Base-by-base conservation (phyloP, 2,329 filamentous ascomycete genomes). In the Diplocarpon mali region DNA sequence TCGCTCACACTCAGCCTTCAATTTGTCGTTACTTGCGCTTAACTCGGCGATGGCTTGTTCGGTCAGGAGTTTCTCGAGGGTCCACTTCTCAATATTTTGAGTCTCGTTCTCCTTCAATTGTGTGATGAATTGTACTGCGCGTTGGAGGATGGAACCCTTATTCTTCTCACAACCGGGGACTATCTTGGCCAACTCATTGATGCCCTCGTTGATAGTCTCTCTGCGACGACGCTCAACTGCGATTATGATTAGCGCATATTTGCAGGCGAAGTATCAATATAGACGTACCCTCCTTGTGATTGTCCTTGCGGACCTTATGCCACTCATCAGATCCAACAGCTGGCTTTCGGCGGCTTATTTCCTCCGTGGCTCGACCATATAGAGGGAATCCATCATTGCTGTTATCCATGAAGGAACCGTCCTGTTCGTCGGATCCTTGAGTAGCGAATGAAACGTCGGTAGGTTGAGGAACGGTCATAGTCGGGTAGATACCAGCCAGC, bases 111-210 rank as follows among this genome's bases (percentile, higher is more conserved):
- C 88, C 63, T 92, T 93, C 32, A 98, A 75, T 60, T 95, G 88
- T 10, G 80, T 84, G 62, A 98, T 96, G 68, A 95, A 96, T 52
- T 87, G 81, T 9, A 95, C 90, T 0, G 92, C 88, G 29, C 90
- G 85, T 62, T 93, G 85, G 31, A 98, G 71, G 53, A 98, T 96
- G 2, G 88, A 93, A 0, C 92, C 92, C 67, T 98, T 98, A 71
- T 98, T 96, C 73, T 96, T 98, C 67, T 98, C 92, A 59, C 90
- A 95, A 12, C 88, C 88, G 0, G 92, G 92, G 0, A 98, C 92
- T 54, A 98, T 94, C 69, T 95, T 96, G 55, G 90, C 86, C 27
- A 98, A 77, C 65, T 96, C 92, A 60, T 95, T 96, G 57, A 98
- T 98, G 40, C 92, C 92, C 66, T 98, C 92, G 55, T 98, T 98